These are phyloP conservation scores for Kwoniella mangroviensis DNA, from an alignment of 768 basidiomycete species.

Conservation along the genomic window DNA sequence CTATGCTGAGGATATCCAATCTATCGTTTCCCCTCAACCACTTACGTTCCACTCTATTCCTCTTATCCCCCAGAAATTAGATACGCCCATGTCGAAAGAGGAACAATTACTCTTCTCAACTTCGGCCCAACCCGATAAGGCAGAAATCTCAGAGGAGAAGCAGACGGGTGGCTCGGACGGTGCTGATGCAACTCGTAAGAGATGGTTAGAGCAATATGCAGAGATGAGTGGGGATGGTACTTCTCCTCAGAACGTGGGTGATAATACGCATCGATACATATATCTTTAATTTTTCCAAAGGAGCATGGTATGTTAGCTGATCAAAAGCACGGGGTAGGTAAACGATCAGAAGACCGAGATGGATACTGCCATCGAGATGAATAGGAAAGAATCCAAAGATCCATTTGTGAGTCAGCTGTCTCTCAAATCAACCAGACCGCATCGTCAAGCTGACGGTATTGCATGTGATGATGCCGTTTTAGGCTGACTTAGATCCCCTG, in stretches of 20 bases:
- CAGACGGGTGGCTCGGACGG: not conserved
- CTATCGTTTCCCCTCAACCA: not conserved
- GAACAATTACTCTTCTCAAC: not conserved
- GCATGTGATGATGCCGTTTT: too few species aligned
- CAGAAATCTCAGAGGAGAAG: not conserved
- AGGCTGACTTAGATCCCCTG: conserved; percentile 3
- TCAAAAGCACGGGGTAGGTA: too few species aligned
- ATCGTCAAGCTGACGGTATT: too few species aligned
- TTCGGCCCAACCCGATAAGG: not conserved
- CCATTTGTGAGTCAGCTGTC: not conserved
- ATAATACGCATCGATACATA: too few species aligned
- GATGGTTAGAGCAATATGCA: conserved; percentile 1
- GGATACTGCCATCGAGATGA: too few species aligned
- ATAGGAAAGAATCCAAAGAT: not conserved
- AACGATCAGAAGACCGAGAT: too few species aligned
- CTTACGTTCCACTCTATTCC: conserved; percentile 8
- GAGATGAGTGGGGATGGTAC: not conserved
- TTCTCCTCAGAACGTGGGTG: not conserved
- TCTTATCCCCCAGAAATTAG: not conserved
- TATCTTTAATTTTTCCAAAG: too few species aligned
- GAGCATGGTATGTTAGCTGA: too few species aligned
- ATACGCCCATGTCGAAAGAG: not conserved
- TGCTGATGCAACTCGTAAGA: not conserved
- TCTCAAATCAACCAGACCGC: too few species aligned
- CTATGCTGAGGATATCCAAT: not conserved